Evolutionary conservation across 2,329 filamentous ascomycete genomes (phyloP).

Genomic region (Pseudogymnoascus sp.): DNA sequence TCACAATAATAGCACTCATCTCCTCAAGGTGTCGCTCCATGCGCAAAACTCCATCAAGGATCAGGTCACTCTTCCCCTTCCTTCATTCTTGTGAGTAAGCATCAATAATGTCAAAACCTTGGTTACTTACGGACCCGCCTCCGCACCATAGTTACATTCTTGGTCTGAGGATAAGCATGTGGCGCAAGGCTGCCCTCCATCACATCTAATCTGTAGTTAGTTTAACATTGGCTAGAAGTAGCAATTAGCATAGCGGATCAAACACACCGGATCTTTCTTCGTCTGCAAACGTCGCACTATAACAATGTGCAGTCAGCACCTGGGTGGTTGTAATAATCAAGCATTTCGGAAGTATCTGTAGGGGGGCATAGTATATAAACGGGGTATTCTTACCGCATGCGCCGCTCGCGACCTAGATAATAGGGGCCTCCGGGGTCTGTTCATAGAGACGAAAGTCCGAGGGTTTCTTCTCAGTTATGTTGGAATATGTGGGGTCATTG

Average conservation of each 20-base stretch:
- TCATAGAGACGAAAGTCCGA: neutral
- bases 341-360: neutral
- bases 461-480: neutral
- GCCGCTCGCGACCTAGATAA: constrained; percentile 1
- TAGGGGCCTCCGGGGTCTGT: neutral
- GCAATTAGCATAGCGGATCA: neutral
- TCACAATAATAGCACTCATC: constrained; percentile 35
- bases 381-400: neutral
- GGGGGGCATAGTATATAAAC: neutral
- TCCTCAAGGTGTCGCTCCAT: constrained; percentile 39
- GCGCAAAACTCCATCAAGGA: constrained; percentile 41
- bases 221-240: neutral
- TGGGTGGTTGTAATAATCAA: neutral
- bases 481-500: neutral
- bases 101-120: neutral
- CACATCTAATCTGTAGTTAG: constrained; percentile 31
- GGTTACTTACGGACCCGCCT: constrained; percentile 23
- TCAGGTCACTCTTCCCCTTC: constrained; percentile 42
- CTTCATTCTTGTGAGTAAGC: constrained; percentile 29
- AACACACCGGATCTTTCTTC: constrained; percentile 38
- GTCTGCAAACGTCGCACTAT: constrained; percentile 40
- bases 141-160: constrained; percentile 25
- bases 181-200: constrained; percentile 38
- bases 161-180: constrained; percentile 18
- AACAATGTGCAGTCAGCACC: neutral